Evolutionary conservation across 2,329 filamentous ascomycete genomes (phyloP).

Genomic region (Coniochaeta hoffmannii): DNA sequence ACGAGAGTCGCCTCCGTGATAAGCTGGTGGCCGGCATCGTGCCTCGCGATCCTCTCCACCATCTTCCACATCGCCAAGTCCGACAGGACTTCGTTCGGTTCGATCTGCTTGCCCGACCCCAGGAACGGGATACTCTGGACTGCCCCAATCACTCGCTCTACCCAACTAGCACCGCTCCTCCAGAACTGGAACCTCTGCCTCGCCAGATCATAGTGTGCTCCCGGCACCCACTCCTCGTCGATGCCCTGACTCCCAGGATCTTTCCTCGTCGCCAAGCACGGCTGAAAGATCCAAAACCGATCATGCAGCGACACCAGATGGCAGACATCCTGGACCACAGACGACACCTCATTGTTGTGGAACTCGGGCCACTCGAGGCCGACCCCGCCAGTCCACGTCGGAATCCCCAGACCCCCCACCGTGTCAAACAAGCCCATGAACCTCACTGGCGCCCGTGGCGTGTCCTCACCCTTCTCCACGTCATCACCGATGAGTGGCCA

Average conservation of each 20-base stretch:
- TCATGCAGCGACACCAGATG: slow-evolving; percentile 14
- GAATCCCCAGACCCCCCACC: slow-evolving; percentile 1
- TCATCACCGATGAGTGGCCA: not conserved
- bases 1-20: not conserved
- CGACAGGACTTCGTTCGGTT: slow-evolving; percentile 4
- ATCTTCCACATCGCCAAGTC: slow-evolving; percentile 1
- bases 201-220: slow-evolving; percentile 15
- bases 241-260: slow-evolving; percentile 4
- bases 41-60: not conserved
- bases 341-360: slow-evolving; percentile 16
- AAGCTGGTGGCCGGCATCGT: not conserved
- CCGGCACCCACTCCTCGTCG: slow-evolving; percentile 16
- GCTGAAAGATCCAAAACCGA: not conserved
- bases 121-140: not conserved
- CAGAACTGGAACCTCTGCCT: slow-evolving; percentile 9
- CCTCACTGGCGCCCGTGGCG: not conserved
- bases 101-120: not conserved
- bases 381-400: slow-evolving; percentile 12
- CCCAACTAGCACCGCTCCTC: not conserved
- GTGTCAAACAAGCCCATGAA: slow-evolving; percentile 2
- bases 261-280: slow-evolving; percentile 9
- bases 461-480: not conserved
- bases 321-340: slow-evolving; percentile 16
- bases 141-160: not conserved
- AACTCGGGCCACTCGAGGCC: slow-evolving; percentile 17